Evolutionary conservation across 257 asterid genomes (phyloP).

Genomic region (Solanum pennellii): DNA sequence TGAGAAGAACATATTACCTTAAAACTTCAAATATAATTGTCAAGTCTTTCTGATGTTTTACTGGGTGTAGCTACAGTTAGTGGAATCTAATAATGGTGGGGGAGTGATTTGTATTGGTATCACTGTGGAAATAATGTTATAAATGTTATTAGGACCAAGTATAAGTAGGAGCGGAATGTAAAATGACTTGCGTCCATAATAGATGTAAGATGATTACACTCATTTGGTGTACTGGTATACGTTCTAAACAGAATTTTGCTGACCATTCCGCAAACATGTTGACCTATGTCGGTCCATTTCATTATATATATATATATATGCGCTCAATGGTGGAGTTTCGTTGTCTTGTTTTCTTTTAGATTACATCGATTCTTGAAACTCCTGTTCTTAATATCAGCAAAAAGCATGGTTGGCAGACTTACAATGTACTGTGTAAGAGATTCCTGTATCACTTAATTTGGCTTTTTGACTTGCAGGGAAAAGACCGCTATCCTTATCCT

Average conservation of each 20-base stretch:
- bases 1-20: background rate
- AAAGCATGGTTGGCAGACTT: background rate
- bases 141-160: background rate
- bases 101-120: background rate
- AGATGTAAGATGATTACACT: background rate
- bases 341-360: background rate
- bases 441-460: constrained; percentile 6
- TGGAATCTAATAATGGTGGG: background rate
- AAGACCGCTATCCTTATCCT: constrained; percentile 93
- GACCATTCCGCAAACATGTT: background rate
- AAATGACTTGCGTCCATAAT: background rate
- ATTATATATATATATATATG: background rate
- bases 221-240: background rate
- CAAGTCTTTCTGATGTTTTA: background rate
- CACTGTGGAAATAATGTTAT: background rate
- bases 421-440: background rate
- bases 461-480: constrained; percentile 49
- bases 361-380: background rate
- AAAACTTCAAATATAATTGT: background rate
- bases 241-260: background rate
- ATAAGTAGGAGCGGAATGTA: background rate
- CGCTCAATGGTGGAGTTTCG: background rate
- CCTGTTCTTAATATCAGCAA: background rate
- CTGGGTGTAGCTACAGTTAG: background rate
- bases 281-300: background rate